phyloP scores from a whole-genome alignment of 108 stramenopile species.

The Epithemia pelagica region DNA sequence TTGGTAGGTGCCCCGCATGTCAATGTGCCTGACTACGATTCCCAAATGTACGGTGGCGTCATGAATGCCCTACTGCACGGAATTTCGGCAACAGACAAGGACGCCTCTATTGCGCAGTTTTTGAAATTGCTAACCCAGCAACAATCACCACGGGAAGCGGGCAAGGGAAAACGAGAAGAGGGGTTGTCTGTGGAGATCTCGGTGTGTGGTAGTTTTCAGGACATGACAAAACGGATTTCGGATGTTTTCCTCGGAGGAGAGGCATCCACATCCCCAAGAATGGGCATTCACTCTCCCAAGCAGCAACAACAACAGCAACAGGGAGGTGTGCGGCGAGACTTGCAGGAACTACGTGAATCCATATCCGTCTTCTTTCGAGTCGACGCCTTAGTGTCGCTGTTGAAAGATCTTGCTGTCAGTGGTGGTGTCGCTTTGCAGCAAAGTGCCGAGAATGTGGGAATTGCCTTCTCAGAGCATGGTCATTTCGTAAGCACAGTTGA shows the following conservation, averaged over 20 bases:
- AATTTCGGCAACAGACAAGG: background rate
- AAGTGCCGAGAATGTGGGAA: background rate
- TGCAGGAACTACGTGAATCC: background rate
- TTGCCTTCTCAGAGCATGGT: background rate
- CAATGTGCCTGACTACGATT: constrained; percentile 2
- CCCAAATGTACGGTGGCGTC: background rate
- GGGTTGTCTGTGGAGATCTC: constrained; percentile 7
- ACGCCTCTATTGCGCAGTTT: background rate
- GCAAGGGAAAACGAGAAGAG: constrained; percentile 1
- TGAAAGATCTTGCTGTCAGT: background rate
- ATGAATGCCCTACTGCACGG: background rate
- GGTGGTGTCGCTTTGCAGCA: background rate
- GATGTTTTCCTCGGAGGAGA: background rate
- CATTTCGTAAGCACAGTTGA: background rate
- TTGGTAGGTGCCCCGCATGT: background rate
- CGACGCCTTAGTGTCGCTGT: constrained; percentile 4
- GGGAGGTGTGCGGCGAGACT: background rate
- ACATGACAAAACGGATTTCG: constrained; percentile 4
- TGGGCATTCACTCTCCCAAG: too few relatives aligned
- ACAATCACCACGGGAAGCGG: too few relatives aligned
- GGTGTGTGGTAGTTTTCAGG: constrained; percentile 2
- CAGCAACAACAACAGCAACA: background rate
- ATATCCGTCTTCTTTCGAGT: constrained; percentile 1
- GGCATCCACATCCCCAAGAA: too few relatives aligned
- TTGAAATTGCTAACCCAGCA: constrained; percentile 3